Evolutionary conservation across 352 stramenopile species (phyloP).

Genomic region (Globisporangium emineosum): DNA sequence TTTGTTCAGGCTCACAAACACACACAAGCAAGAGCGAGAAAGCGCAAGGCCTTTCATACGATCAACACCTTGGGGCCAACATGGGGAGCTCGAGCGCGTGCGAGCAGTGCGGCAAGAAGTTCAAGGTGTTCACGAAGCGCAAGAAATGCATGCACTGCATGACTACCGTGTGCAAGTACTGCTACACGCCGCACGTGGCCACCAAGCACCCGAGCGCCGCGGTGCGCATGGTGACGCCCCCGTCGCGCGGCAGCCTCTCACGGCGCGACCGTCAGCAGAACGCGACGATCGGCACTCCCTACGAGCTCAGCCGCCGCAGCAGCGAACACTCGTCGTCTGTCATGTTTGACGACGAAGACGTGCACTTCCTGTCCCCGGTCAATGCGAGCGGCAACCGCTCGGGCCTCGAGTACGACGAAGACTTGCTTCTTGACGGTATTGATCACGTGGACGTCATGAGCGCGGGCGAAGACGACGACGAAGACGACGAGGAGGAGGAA

Average conservation of each 20-base stretch:
- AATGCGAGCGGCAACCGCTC: slow-evolving; percentile 13
- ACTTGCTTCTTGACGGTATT: slow-evolving; percentile 33
- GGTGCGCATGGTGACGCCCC: not conserved
- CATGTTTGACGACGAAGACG: slow-evolving; percentile 20
- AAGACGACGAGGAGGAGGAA: slow-evolving; percentile 25
- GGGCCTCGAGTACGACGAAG: slow-evolving; percentile 24
- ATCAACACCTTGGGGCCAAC: not conserved
- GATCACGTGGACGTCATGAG: slow-evolving; percentile 4
- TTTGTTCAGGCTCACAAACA: not conserved
- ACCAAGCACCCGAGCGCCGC: slow-evolving; percentile 40
- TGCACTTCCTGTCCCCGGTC: slow-evolving; percentile 54
- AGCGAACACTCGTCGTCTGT: slow-evolving; percentile 5
- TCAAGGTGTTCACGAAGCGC: slow-evolving; percentile 70
- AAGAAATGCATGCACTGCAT: slow-evolving; percentile 73
- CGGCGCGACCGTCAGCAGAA: not conserved
- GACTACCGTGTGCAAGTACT: slow-evolving; percentile 54
- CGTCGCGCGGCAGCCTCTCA: not conserved
- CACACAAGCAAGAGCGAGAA: not conserved
- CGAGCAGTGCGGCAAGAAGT: slow-evolving; percentile 58
- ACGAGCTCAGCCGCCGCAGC: not conserved
- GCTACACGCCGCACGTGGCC: slow-evolving; percentile 41
- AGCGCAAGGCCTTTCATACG: not conserved
- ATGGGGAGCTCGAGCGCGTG: not conserved
- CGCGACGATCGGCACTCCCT: slow-evolving; percentile 7
- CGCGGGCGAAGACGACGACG: slow-evolving; percentile 32